Base-by-base conservation (phyloP, 306 rosid genomes). In the Datisca glomerata region DNA sequence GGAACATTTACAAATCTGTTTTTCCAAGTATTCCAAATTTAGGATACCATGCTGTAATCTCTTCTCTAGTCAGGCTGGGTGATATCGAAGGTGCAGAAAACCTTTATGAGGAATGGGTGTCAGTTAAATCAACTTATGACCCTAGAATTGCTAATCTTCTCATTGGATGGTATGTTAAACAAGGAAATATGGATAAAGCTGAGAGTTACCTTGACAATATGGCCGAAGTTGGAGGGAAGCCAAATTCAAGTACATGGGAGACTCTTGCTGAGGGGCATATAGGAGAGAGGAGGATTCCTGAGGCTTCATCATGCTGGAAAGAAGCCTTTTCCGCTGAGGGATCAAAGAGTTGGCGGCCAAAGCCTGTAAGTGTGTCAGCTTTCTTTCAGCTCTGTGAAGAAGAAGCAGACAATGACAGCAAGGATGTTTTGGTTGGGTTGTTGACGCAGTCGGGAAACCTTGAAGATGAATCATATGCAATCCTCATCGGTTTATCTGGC, bases 181-280 rank as follows among this genome's bases (percentile, higher is more conserved):
- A 69, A 1, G 74, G 81, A 4, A 21, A 64, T 50, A 50, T 56
- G 12, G 84, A 74, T 32, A 84, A 68, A 68, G 91, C 81, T 32
- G 34, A 50, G 21, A 45, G 51, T 55, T 74, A 80, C 60, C 67
- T 68, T 40, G 57, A 89, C 34, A 64, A 66, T 47, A 75, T 78
- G 77, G 48, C 24, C 39, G 63, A 80, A 37, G 70, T 36, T 25
- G 95, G 84, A 20, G 89, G 93, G 48, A 57, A 47, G 56, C 86
- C 93, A 10, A 89, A 89, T 53, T 69, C 98, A 2, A 74, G 50
- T 48, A 60, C 98, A 1, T 89, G 98, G 98, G 98, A 84, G 69
- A n/a, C 48, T 61, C 80, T 84, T 35, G 70, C 77, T n/a, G 84
- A 70, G 57, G 73, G 73, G 41, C 86, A 77, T 42, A 55, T 69